Evolutionary conservation across 1,284 basidiomycete species (phyloP).

Genomic region (Tilletia walkeri): DNA sequence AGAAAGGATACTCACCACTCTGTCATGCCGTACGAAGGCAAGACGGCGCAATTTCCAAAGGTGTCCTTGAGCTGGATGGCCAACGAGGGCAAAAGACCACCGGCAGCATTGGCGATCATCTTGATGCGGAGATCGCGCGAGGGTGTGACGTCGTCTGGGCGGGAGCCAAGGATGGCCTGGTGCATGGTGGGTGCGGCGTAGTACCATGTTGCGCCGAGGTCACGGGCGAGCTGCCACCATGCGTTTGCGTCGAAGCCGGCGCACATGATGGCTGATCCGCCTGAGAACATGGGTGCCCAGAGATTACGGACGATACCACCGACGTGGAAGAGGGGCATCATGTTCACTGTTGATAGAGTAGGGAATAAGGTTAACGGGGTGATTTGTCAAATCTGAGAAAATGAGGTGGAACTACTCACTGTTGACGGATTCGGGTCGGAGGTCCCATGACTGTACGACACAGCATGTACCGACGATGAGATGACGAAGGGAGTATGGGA

Average conservation of each 20-base stretch:
- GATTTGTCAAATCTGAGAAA: constrained; percentile 4
- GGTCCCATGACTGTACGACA: constrained; percentile 53
- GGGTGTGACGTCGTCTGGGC: constrained; percentile 47
- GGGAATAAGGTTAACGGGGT: no score
- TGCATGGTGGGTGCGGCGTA: constrained; percentile 56
- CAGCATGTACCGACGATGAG: constrained; percentile 54
- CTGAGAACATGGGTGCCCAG: constrained; percentile 53
- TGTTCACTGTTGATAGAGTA: constrained; percentile 53
- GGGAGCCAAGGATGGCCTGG: constrained; percentile 53
- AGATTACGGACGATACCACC: constrained; percentile 55
- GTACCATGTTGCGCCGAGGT: constrained; percentile 55
- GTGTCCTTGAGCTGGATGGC: constrained; percentile 54
- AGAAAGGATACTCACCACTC: constrained; percentile 34
- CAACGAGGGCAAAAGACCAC: constrained; percentile 53
- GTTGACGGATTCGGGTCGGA: constrained; percentile 51
- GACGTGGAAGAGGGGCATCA: constrained; percentile 57
- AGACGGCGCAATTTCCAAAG: constrained; percentile 47
- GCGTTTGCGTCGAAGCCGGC: constrained; percentile 53
- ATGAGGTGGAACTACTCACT: constrained; percentile 26
- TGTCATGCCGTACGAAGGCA: constrained; percentile 56
- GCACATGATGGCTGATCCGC: constrained; percentile 54
- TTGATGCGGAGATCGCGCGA: constrained; percentile 45
- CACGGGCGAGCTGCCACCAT: constrained; percentile 52
- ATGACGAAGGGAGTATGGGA: constrained; percentile 53
- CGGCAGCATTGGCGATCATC: constrained; percentile 56